Evolutionary conservation across 768 basidiomycete species (phyloP), one percentile per base, ranked within the genome.

Genomic region (Nidularia sp.): DNA sequence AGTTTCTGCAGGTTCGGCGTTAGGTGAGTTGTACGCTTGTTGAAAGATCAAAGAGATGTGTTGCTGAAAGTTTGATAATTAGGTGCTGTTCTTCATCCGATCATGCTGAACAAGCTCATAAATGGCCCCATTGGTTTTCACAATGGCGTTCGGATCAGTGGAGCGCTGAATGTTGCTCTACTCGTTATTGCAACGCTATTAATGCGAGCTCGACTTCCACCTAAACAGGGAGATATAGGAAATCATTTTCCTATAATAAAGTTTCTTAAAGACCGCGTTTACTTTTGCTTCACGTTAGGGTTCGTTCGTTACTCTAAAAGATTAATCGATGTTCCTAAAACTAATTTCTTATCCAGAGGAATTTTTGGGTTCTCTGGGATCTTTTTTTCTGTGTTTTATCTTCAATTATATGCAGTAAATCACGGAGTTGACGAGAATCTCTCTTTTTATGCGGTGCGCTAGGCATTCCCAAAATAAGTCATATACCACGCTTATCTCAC

Each of bases 11-110:
- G 70, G 69, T 9, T 59, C 68, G 39, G 66, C 68, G 6, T 56
- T 69, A 34, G 68, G 68, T 68, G 49, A 33, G 54, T 52, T 31
- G 9, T 18, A 5, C 44, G 10, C 25, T 29, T 4, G 25, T 29
- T 29, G 25, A 29, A 29, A 29, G 25, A 29, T 29, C 25, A 29
- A 29, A 29, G 25, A 29, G 25, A 29, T 29, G 4, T 29, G 25
- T 29, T 29, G 25, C 25, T 29, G 25, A 29, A 29, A 29, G 25
- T 29, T 29, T 29, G 25, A 29, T 29, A n/a, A 13, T 45, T 22
- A 45, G 82, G 84, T 5, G 78, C 80, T 22, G 70, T 80, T 18
- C 49, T 83, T 2, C 80, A 83, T 51, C 80, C 81, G 0, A 80
- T 84, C 57, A 73, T 84, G 71, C 63, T 87, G 34, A 85, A 86